Evolutionary conservation across 148 eudicot genomes (phyloP), one percentile per base, ranked within the genome.

Genomic region (Limonium bicolor): DNA sequence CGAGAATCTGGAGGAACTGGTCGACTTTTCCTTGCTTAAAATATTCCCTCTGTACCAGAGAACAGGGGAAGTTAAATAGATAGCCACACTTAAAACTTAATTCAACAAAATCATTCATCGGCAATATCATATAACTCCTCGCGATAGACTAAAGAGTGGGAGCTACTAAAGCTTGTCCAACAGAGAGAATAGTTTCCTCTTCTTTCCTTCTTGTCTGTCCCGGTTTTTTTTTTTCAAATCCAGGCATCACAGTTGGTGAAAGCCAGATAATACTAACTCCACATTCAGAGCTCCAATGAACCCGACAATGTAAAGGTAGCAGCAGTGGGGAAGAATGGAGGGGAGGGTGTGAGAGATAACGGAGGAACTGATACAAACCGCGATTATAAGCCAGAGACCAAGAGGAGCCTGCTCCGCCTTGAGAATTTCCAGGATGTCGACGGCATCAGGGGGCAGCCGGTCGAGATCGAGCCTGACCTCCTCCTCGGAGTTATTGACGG

Each of bases 401-500:
- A 92, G 88, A 14, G 95, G 99, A 43, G 99, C 99, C 68, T 92
- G 95, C 50, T 90, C 99, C 41, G 95, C 99, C 65, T 85, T 85
- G 37, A 92, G 88, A 44, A 92, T 92, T 58, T 92, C 99, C 37
- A 92, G 85, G 41, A 85, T 85, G 36, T 92, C 99, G n/a, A 88
- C 70, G 32, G 94, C 94, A 38, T 92, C 95, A 11, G 76, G 67
- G 2, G 99, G 99, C 6, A 92, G 69, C 46, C 81, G 95, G 59
- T 90, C 94, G 47, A 90, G 60, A 29, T 74, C 62, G 1, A 85
- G 93, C 46, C 88, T 57, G 1, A 90, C 99, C 58, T 80, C 95
- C 67, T 90, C 95, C 41, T 80, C 87, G 19, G 97, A 77, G 48
- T 80, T 75, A 44, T 84, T 94, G 41, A 90, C 93, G 27, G 93